These are phyloP conservation scores for Ogataea nonfermentans DNA, from an alignment of 805 yeast genomes.

Conservation along the genomic window DNA sequence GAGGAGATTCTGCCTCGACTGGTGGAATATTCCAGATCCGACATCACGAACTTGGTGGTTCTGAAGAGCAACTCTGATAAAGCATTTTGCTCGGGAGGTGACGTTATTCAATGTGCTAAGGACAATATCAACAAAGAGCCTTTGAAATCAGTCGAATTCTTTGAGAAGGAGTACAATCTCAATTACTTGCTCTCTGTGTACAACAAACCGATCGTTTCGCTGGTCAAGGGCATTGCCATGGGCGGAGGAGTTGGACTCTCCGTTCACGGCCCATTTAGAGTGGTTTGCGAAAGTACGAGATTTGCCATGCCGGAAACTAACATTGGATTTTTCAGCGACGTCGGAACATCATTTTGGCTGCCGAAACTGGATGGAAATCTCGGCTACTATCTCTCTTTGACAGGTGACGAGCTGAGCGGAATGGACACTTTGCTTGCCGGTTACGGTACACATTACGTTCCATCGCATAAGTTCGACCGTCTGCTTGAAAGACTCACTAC, in stretches of 20 bases:
- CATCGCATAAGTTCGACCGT: slow-evolving; percentile 58
- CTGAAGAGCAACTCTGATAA: slow-evolving; percentile 63
- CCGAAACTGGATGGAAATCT: slow-evolving; percentile 78
- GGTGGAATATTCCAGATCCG: slow-evolving; percentile 71
- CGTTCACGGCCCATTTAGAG: slow-evolving; percentile 86
- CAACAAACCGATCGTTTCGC: slow-evolving; percentile 79
- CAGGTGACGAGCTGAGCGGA: slow-evolving; percentile 78
- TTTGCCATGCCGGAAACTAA: slow-evolving; percentile 98
- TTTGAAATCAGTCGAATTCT: slow-evolving; percentile 57
- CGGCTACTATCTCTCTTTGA: slow-evolving; percentile 82
- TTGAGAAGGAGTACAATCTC: slow-evolving; percentile 76
- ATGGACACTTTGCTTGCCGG: slow-evolving; percentile 81
- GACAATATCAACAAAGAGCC: slow-evolving; percentile 49
- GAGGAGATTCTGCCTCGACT: slow-evolving; percentile 67
- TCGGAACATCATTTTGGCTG: slow-evolving; percentile 87
- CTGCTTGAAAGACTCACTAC: slow-evolving; percentile 65
- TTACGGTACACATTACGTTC: slow-evolving; percentile 86
- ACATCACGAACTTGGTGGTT: slow-evolving; percentile 60
- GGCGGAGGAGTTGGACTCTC: slow-evolving; percentile 97
- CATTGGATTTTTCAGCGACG: slow-evolving; percentile 95
- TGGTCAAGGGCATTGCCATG: slow-evolving; percentile 92
- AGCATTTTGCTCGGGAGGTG: slow-evolving; percentile 96
- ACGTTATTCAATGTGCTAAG: slow-evolving; percentile 77
- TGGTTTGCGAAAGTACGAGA: slow-evolving; percentile 88
- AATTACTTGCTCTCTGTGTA: slow-evolving; percentile 80